Percentiles rank a stretch among this genome's conserved stretches.
Conservation (phyloP, 2,329 filamentous ascomycete genomes). For the Colletotrichum endophyticum region DNA sequence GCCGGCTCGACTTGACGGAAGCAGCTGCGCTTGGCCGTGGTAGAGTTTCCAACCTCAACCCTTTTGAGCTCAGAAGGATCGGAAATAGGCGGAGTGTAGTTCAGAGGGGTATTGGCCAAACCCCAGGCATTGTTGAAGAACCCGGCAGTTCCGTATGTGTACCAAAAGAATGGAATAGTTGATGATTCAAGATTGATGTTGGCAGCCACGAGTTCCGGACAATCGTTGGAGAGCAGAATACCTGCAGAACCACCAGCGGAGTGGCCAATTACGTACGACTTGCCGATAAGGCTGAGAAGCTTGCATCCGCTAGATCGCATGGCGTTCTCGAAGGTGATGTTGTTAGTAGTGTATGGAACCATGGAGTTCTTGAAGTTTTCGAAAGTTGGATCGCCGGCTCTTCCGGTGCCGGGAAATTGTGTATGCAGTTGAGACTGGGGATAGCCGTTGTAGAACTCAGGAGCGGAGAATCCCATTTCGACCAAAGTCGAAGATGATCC, state of each 20-base stretch:
- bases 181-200: constrained; percentile 30
- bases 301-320: constrained; percentile 32
- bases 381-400: constrained; percentile 28
- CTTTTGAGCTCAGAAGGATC: constrained; percentile 1
- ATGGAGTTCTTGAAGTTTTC: constrained; percentile 33
- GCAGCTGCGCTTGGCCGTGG: not conserved
- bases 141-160: constrained; percentile 12
- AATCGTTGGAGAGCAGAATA: constrained; percentile 29
- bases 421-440: constrained; percentile 32
- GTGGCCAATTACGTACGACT: constrained; percentile 32
- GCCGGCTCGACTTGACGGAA: not conserved
- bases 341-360: constrained; percentile 30
- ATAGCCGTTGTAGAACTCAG: constrained; percentile 25
- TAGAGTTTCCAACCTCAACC: constrained; percentile 8
- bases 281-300: constrained; percentile 31
- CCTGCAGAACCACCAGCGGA: constrained; percentile 25
- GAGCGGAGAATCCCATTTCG: constrained; percentile 36
- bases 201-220: constrained; percentile 26
- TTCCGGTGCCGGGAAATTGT: constrained; percentile 41
- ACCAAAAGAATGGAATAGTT: constrained; percentile 30
- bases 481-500: constrained; percentile 20
- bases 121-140: constrained; percentile 37
- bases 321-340: constrained; percentile 28
- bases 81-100: constrained; percentile 40
- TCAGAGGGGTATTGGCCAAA: constrained; percentile 43